Conservation (phyloP, 1,284 basidiomycete genomes). For the Pyrrhoderma noxium region DNA sequence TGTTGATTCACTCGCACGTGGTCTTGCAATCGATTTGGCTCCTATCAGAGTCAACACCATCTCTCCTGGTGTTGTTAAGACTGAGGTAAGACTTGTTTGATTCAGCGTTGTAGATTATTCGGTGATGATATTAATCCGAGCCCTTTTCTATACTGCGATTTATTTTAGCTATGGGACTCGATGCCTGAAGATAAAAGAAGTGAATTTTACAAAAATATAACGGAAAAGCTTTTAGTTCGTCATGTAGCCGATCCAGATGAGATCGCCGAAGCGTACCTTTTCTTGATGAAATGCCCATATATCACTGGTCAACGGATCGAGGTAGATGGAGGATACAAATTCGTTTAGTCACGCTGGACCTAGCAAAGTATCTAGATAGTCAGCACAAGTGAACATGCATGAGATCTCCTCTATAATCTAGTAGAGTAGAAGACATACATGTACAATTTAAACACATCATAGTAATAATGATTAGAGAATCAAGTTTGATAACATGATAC, state of each 20-base stretch:
- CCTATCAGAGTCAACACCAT: constrained; percentile 21
- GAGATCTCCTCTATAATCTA: no score
- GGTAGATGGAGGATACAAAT: constrained; percentile 20
- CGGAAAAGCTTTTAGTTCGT: constrained; percentile 18
- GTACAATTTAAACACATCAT: no score
- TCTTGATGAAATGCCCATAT: constrained; percentile 23
- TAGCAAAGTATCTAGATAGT: no score
- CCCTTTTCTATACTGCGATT: not conserved
- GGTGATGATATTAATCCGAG: not conserved
- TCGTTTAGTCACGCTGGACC: not conserved
- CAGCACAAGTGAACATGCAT: no score
- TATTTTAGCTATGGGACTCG: constrained; percentile 20
- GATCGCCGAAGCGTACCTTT: constrained; percentile 23
- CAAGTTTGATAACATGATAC: no score
- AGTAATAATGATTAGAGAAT: no score
- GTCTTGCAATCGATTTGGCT: constrained; percentile 22
- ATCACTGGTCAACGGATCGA: constrained; percentile 22
- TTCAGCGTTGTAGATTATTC: no score
- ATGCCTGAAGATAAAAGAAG: constrained; percentile 11
- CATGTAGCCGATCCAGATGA: constrained; percentile 20
- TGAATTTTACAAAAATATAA: constrained; percentile 13
- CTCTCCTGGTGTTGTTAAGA: constrained; percentile 20
- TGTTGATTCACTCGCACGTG: constrained; percentile 20
- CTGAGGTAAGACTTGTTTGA: constrained; percentile 7
- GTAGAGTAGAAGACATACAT: no score